phyloP scores from a whole-genome alignment of 108 stramenopile genomes.

The Fistulifera solaris region DNA sequence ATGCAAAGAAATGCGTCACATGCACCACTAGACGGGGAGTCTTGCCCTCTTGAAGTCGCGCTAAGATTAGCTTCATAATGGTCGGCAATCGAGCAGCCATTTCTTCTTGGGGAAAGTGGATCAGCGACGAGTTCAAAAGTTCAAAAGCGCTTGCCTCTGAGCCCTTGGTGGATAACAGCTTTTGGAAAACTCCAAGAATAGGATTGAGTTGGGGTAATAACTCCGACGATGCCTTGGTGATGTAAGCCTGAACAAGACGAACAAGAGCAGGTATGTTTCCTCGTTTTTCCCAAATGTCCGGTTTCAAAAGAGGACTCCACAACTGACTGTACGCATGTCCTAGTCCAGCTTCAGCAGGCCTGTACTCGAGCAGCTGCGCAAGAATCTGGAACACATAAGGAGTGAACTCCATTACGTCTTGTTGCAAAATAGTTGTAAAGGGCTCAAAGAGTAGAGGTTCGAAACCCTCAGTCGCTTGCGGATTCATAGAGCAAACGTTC shows the following conservation, averaged over 20 bases:
- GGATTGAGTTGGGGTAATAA: conserved; percentile 38
- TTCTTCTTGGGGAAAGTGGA: conserved; percentile 41
- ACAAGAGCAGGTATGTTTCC: conserved; percentile 95
- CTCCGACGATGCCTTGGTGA: conserved; percentile 60
- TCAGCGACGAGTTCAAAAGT: conserved; percentile 53
- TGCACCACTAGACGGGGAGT: conserved; percentile 37
- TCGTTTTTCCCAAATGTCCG: conserved; percentile 81
- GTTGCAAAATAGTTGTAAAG: conserved; percentile 84
- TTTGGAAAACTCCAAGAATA: conserved; percentile 81
- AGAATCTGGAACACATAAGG: conserved; percentile 98
- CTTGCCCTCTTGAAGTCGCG: conserved; percentile 51
- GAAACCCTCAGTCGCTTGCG: conserved; percentile 48
- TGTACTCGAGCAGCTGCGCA: conserved; percentile 87
- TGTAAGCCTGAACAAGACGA: conserved; percentile 80
- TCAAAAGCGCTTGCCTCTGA: conserved; percentile 71
- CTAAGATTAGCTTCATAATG: conserved; percentile 61
- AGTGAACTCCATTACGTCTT: conserved; percentile 90
- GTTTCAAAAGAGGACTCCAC: conserved; percentile 79
- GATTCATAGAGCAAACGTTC: conserved; percentile 65
- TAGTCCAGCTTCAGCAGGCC: conserved; percentile 54
- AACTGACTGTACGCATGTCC: conserved; percentile 73
- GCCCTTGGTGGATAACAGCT: conserved; percentile 68
- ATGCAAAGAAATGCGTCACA: conserved; percentile 55
- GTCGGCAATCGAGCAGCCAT: conserved; percentile 42
- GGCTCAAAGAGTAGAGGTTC: conserved; percentile 90